A percentile compares a stretch with the other conserved stretches of the same genome.
phyloP scores from a whole-genome alignment of 164 flowering plant species.

The Aristolochia californica region DNA sequence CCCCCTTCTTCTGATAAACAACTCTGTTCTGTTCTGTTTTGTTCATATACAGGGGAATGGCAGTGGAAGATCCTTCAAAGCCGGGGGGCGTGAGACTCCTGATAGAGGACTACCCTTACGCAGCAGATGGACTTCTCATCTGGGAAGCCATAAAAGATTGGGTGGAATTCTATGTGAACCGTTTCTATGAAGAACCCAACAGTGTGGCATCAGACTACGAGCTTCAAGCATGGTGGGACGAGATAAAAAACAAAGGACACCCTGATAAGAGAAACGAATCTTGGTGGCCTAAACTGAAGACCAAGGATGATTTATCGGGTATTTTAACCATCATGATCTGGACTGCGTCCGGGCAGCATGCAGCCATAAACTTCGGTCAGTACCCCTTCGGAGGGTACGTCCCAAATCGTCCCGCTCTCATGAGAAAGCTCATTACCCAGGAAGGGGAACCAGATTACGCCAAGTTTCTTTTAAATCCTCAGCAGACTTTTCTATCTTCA shows the following conservation, averaged over 20 bases:
- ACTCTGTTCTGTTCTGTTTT: too few relatives aligned
- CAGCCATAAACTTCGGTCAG: slow-evolving; percentile 95
- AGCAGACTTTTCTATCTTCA: slow-evolving; percentile 49
- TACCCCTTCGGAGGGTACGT: slow-evolving; percentile 89
- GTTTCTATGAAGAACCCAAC: slow-evolving; percentile 49
- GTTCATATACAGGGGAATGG: slow-evolving; percentile 70
- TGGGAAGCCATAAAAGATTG: slow-evolving; percentile 86
- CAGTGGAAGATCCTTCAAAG: slow-evolving; percentile 71
- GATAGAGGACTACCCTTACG: slow-evolving; percentile 94
- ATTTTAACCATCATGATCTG: slow-evolving; percentile 76
- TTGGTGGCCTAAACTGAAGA: slow-evolving; percentile 87
- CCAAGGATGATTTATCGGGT: slow-evolving; percentile 53
- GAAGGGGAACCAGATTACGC: slow-evolving; percentile 49
- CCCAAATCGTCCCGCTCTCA: slow-evolving; percentile 78
- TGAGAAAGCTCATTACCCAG: slow-evolving; percentile 61
- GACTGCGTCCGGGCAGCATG: slow-evolving; percentile 93
- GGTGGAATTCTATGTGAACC: slow-evolving; percentile 62
- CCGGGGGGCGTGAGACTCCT: slow-evolving; percentile 69
- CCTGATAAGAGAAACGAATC: slow-evolving; percentile 58
- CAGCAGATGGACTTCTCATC: slow-evolving; percentile 87
- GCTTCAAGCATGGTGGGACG: slow-evolving; percentile 93
- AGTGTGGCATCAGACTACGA: slow-evolving; percentile 55
- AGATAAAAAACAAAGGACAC: slow-evolving; percentile 83
- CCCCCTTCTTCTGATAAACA: too few relatives aligned
- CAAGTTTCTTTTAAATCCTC: slow-evolving; percentile 48